Evolutionary conservation across 345 rosid species (phyloP).

Genomic region (Salix dunnii): DNA sequence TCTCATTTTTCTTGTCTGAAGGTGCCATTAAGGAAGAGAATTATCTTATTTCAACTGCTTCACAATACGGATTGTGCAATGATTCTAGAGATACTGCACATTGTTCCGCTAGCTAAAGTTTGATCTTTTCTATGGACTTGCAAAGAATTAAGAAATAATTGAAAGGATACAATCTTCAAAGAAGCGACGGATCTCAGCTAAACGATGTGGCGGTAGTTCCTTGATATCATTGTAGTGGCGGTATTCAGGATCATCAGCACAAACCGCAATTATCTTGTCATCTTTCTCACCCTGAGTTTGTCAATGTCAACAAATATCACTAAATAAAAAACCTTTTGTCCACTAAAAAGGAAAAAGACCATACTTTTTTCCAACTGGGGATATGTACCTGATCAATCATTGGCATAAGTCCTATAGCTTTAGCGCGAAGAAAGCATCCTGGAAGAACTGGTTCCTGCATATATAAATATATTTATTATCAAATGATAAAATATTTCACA

Average conservation of each 20-base stretch:
- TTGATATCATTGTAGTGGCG: conserved; percentile 32
- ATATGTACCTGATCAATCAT: conserved; percentile 34
- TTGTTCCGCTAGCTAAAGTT: neutral
- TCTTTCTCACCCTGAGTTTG: conserved; percentile 30
- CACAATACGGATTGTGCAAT: neutral
- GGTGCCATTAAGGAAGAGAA: conserved; percentile 9
- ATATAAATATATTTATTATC: neutral
- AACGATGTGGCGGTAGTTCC: conserved; percentile 34
- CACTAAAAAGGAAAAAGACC: neutral
- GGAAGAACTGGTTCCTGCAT: conserved; percentile 35
- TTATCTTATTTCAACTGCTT: neutral
- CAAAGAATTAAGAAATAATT: neutral
- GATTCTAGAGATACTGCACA: neutral
- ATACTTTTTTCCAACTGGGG: neutral
- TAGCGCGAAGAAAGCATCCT: conserved; percentile 36
- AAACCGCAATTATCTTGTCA: conserved; percentile 38
- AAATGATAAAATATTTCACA: neutral
- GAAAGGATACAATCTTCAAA: conserved; percentile 36
- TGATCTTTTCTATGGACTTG: neutral
- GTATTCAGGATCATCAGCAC: conserved; percentile 37
- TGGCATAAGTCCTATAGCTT: conserved; percentile 36
- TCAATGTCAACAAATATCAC: neutral
- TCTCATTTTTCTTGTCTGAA: conserved; percentile 54
- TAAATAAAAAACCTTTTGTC: neutral
- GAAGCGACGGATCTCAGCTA: conserved; percentile 38